These are phyloP conservation scores for Mallotus japonicus DNA, from an alignment of 441 rosid species.

Conservation along the genomic window DNA sequence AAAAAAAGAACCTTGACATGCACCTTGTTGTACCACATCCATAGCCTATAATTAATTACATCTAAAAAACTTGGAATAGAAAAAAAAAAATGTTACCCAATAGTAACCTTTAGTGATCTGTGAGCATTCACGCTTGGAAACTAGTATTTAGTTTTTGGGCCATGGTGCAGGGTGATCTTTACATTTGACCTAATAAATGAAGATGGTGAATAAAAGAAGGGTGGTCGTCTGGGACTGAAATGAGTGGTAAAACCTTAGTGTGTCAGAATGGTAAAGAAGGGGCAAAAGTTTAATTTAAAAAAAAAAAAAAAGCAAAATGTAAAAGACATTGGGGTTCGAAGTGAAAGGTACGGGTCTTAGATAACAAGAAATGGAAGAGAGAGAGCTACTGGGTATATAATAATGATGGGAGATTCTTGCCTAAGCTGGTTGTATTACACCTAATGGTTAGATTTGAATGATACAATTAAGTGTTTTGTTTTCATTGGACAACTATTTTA, in stretches of 20 bases:
- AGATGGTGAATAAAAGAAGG: conserved; percentile 29
- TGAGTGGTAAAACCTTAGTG: conserved; percentile 39
- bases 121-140: too few species aligned
- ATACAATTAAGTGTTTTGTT: too few species aligned
- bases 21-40: too few species aligned
- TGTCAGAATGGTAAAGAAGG: conserved; percentile 34
- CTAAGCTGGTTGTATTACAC: too few species aligned
- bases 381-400: conserved; percentile 3
- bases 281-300: not conserved
- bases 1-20: too few species aligned
- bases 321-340: conserved; percentile 24
- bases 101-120: too few species aligned
- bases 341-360: conserved; percentile 32
- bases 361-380: conserved; percentile 1
- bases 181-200: conserved; percentile 38
- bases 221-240: conserved; percentile 41
- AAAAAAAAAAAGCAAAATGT: conserved; percentile 3
- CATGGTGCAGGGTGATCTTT: not conserved
- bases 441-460: too few species aligned
- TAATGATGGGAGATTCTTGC: too few species aligned
- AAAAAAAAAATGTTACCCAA: too few species aligned
- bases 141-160: not conserved
- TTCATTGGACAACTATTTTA: too few species aligned
- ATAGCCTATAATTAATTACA: too few species aligned
- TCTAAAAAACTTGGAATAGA: too few species aligned